Evolutionary conservation across 306 rosid genomes (phyloP).

Genomic region (Rosa lucieae): DNA sequence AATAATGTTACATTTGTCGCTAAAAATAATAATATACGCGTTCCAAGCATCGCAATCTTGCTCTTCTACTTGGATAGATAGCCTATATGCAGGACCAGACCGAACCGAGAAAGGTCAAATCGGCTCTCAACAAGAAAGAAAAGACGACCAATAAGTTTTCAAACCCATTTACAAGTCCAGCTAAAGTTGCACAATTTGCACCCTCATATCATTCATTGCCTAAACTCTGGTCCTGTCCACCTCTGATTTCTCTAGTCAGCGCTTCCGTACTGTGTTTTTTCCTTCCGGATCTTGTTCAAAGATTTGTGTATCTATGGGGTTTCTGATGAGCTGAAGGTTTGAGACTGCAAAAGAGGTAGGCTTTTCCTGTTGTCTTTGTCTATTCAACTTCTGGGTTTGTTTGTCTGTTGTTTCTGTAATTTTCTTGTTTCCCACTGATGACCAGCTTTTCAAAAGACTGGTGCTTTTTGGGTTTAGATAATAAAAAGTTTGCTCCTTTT

Average conservation of each 20-base stretch:
- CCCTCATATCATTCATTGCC: not conserved
- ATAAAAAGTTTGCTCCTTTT: not conserved
- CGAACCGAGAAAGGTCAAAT: not conserved
- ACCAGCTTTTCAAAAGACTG: conserved; percentile 5
- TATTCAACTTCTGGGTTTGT: not conserved
- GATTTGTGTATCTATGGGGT: not conserved
- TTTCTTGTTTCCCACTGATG: conserved; percentile 4
- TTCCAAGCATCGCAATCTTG: not conserved
- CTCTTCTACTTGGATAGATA: not conserved
- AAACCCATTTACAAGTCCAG: not conserved
- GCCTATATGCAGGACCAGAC: not conserved
- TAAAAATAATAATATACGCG: not conserved
- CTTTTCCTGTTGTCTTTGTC: not conserved
- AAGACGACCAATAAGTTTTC: not conserved
- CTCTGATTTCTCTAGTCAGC: not conserved
- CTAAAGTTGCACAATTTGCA: not conserved
- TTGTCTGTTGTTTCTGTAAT: not conserved
- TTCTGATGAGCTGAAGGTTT: not conserved
- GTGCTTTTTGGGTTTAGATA: not conserved
- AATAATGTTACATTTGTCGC: not conserved
- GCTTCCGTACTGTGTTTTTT: not conserved
- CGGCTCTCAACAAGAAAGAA: not conserved
- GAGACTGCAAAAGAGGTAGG: conserved; percentile 4
- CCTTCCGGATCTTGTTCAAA: not conserved
- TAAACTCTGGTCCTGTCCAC: not conserved